phyloP scores from a whole-genome alignment of 2,329 filamentous ascomycete genomes.

The Ceratocystis diversiconidia region DNA sequence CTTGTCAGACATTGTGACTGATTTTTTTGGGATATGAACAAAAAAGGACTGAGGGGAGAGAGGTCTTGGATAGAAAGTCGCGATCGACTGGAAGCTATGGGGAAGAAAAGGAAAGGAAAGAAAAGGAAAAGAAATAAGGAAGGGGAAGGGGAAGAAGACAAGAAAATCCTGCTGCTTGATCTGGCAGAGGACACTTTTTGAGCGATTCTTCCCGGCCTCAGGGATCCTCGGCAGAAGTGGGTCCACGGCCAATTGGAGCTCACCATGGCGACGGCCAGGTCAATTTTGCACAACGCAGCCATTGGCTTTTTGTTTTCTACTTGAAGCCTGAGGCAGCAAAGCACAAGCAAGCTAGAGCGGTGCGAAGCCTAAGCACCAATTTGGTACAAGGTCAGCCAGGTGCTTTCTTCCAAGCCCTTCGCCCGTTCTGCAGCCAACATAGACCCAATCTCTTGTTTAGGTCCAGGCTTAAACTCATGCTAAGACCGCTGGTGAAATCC shows the following conservation, averaged over 20 bases:
- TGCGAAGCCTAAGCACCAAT: background rate
- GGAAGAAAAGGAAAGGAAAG: slow-evolving; percentile 9
- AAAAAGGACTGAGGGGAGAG: slow-evolving; percentile 18
- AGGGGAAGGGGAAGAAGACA: slow-evolving; percentile 10
- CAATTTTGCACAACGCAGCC: slow-evolving; percentile 7
- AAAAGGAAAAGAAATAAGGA: slow-evolving; percentile 12
- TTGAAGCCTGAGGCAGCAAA: slow-evolving; percentile 6
- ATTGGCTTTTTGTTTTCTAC: background rate
- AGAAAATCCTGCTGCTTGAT: slow-evolving; percentile 12
- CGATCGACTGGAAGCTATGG: slow-evolving; percentile 16
- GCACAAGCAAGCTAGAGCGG: background rate
- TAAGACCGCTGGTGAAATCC: background rate
- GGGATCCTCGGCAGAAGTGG: slow-evolving; percentile 16
- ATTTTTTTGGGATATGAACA: slow-evolving; percentile 13
- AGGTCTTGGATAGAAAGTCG: slow-evolving; percentile 18
- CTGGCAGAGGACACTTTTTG: slow-evolving; percentile 14
- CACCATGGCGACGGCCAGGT: slow-evolving; percentile 9
- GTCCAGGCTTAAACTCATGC: background rate
- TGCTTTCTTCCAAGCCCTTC: background rate
- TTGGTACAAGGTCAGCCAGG: background rate
- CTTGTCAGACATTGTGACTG: slow-evolving; percentile 19
- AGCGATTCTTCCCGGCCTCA: slow-evolving; percentile 18
- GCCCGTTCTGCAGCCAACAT: too few species aligned
- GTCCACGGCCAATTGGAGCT: slow-evolving; percentile 14
- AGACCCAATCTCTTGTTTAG: background rate